Conservation (phyloP, 2,329 filamentous ascomycete species). For the Fusarium sterilihyphosum region DNA sequence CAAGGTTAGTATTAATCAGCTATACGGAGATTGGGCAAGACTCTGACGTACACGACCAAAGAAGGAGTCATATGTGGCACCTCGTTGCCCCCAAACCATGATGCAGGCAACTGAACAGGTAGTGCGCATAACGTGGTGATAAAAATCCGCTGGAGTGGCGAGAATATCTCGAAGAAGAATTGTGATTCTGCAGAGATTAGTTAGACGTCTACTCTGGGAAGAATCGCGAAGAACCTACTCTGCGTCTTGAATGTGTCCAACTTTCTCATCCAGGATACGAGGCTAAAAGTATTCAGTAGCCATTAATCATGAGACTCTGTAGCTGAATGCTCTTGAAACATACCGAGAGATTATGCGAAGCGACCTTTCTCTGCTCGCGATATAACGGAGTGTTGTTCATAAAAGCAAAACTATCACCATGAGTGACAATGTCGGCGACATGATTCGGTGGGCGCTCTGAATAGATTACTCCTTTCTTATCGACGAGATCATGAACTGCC, state of each 20-base stretch:
- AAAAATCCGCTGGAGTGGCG: neutral
- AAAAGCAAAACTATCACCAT: neutral
- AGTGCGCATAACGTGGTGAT: neutral
- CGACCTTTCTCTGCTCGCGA: neutral
- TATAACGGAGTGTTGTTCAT: neutral
- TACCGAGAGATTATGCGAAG: neutral
- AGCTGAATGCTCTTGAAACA: accelerated
- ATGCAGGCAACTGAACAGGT: neutral
- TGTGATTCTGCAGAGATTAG: neutral
- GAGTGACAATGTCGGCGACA: neutral
- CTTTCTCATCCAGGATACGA: neutral
- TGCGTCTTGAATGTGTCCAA: neutral
- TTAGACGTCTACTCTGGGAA: neutral
- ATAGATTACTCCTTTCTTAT: neutral
- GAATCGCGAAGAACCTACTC: neutral
- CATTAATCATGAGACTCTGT: accelerated
- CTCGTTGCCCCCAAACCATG: neutral
- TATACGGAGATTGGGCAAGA: neutral
- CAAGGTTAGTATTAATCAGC: neutral
- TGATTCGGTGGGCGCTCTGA: neutral
- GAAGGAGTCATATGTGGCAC: neutral
- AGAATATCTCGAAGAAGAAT: neutral
- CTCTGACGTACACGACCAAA: neutral
- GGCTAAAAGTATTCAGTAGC: neutral
- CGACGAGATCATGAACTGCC: neutral